Evolutionary conservation across 176 grass and related monocot genomes (phyloP).

Genomic region (Eremochloa ophiuroides): DNA sequence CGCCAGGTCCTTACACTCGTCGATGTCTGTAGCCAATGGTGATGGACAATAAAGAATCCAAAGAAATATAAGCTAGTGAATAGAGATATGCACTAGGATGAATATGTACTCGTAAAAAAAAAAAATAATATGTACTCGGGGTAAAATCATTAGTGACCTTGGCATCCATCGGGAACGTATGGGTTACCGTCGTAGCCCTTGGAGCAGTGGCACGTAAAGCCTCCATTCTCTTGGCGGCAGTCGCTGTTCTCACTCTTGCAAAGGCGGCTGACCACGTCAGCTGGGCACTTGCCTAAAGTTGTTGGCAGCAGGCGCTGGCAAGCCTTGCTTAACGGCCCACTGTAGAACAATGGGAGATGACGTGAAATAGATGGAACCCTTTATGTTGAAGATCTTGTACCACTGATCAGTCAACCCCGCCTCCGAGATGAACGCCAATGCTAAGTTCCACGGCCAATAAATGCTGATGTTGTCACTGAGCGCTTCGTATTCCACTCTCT

Average conservation of each 20-base stretch:
- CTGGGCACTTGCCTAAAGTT: background rate
- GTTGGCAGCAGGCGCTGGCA: background rate
- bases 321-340: background rate
- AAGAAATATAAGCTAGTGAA: too few species aligned
- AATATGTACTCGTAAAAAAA: too few species aligned
- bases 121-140: too few species aligned
- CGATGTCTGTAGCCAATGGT: background rate
- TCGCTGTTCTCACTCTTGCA: background rate
- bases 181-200: background rate
- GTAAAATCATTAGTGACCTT: background rate
- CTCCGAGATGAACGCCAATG: background rate
- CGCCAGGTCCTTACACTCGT: background rate
- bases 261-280: background rate
- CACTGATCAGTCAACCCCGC: background rate
- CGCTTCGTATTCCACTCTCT: background rate
- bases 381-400: background rate
- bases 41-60: too few species aligned
- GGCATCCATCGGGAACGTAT: too few species aligned
- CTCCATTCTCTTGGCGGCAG: background rate
- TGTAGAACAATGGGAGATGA: background rate
- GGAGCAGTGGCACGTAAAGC: background rate
- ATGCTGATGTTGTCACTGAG: too few species aligned
- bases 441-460: too few species aligned
- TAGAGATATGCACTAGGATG: too few species aligned
- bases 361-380: fast-evolving